These are phyloP conservation scores for Pseudogymnoascus sp. DNA, from an alignment of 2,329 filamentous ascomycete genomes.

Conservation along the genomic window DNA sequence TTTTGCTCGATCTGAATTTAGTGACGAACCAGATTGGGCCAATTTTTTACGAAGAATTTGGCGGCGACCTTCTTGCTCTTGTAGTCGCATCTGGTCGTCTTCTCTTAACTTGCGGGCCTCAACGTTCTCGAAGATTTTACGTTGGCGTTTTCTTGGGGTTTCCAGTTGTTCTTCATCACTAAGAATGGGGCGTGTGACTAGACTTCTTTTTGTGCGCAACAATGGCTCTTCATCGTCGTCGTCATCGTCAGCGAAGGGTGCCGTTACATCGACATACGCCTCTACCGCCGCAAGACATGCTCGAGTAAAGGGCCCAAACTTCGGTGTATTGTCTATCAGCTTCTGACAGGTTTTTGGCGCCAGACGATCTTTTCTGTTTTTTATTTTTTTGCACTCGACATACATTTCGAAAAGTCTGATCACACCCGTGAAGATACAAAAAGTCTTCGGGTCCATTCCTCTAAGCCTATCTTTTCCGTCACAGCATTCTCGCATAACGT, in stretches of 20 bases:
- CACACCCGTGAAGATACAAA: slow-evolving; percentile 15
- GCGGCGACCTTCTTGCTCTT: slow-evolving; percentile 45
- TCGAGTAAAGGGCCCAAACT: background rate
- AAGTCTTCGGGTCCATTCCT: slow-evolving; percentile 14
- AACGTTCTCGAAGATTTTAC: slow-evolving; percentile 38
- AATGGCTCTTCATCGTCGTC: slow-evolving; percentile 22
- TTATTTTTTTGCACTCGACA: slow-evolving; percentile 23
- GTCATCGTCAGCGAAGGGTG: slow-evolving; percentile 16
- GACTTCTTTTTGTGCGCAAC: slow-evolving; percentile 11
- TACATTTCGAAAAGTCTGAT: slow-evolving; percentile 24
- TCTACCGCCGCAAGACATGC: slow-evolving; percentile 9
- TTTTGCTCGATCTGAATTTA: slow-evolving; percentile 35
- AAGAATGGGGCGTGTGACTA: background rate
- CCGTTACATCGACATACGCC: background rate
- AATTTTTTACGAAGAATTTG: slow-evolving; percentile 38
- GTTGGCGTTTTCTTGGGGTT: slow-evolving; percentile 29
- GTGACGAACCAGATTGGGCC: slow-evolving; percentile 34
- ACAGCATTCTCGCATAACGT: slow-evolving; percentile 12
- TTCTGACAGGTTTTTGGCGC: slow-evolving; percentile 17
- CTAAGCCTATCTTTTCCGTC: slow-evolving; percentile 1
- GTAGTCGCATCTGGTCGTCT: slow-evolving; percentile 42
- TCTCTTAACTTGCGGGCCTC: slow-evolving; percentile 40
- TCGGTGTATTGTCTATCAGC: slow-evolving; percentile 18
- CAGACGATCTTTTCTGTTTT: slow-evolving; percentile 16
- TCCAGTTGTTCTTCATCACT: slow-evolving; percentile 11